These are phyloP conservation scores for Aspergillus incahuasiensis DNA, from an alignment of 495 filamentous ascomycete genomes.

Conservation along the genomic window DNA sequence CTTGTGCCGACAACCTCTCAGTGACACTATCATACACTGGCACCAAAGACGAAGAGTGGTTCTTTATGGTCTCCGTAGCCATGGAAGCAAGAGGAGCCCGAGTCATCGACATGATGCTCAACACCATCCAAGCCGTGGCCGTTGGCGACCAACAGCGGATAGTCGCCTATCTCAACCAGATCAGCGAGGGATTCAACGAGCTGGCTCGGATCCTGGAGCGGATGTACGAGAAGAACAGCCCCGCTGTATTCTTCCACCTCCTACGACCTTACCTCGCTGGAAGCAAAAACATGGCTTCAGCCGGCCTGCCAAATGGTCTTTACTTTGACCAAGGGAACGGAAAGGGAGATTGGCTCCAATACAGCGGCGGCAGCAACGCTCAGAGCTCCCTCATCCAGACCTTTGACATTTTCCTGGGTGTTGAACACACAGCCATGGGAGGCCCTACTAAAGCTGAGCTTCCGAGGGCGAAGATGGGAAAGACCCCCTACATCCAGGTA, in stretches of 20 bases:
- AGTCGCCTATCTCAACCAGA: constrained; percentile 61
- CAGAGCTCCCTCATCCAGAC: constrained; percentile 93
- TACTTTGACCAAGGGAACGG: constrained; percentile 79
- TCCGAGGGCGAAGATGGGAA: constrained; percentile 6
- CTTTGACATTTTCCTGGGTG: constrained; percentile 82
- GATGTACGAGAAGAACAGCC: constrained; percentile 87
- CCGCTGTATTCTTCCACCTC: constrained; percentile 82
- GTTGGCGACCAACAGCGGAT: constrained; percentile 61
- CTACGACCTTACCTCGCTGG: constrained; percentile 91
- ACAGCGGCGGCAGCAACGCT: constrained; percentile 87
- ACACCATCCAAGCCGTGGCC: constrained; percentile 69
- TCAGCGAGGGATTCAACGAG: constrained; percentile 78
- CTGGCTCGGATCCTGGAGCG: constrained; percentile 65
- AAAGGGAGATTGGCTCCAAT: constrained; percentile 64
- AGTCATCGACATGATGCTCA: constrained; percentile 77
- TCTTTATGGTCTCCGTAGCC: constrained; percentile 89
- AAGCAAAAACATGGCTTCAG: constrained; percentile 92
- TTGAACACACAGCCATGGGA: constrained; percentile 85
- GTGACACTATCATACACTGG: constrained; percentile 85
- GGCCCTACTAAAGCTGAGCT: constrained; percentile 43
- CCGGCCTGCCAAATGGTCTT: constrained; percentile 81
- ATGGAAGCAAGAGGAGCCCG: constrained; percentile 89
- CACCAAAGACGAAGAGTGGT: constrained; percentile 94
- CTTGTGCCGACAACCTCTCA: constrained; percentile 76
- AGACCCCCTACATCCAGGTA: constrained; percentile 32